phyloP scores from a whole-genome alignment of 805 yeast genomes.

The Nakazawaea holstii region DNA sequence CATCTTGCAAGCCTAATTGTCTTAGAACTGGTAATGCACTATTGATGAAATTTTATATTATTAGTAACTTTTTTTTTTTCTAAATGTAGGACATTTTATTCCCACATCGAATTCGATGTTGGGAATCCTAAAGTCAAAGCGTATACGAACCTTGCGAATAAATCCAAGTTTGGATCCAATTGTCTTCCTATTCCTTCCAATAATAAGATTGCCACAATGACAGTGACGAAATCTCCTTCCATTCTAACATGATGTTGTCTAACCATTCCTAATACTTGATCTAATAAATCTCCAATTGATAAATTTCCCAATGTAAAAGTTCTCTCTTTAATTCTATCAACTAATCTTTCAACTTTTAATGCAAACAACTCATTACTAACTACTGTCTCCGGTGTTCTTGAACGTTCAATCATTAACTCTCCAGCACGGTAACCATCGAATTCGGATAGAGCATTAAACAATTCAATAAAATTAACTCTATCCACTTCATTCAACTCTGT shows the following conservation, averaged over 20 bases:
- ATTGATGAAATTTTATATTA: conserved; percentile 6
- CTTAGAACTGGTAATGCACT: conserved; percentile 84
- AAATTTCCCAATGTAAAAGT: conserved; percentile 92
- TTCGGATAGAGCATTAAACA: conserved; percentile 81
- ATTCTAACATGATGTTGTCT: conserved; percentile 90
- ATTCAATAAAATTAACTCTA: conserved; percentile 79
- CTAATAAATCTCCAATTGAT: conserved; percentile 85
- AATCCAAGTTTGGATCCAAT: conserved; percentile 86
- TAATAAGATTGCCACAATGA: conserved; percentile 85
- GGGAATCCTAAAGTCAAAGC: conserved; percentile 33
- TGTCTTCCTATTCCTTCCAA: conserved; percentile 95
- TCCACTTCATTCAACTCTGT: conserved; percentile 80
- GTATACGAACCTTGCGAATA: conserved; percentile 91
- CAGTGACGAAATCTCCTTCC: conserved; percentile 96
- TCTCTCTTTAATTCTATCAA: conserved; percentile 72
- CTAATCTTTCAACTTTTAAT: conserved; percentile 77
- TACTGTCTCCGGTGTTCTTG: conserved; percentile 92
- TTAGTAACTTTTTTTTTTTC: neutral
- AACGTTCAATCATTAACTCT: conserved; percentile 90
- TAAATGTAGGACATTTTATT: neutral
- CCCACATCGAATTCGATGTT: conserved; percentile 12
- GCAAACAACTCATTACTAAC: conserved; percentile 82
- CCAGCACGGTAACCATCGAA: conserved; percentile 96
- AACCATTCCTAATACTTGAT: conserved; percentile 86
- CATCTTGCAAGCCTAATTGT: conserved; percentile 70